Evolutionary conservation across 306 rosid genomes (phyloP).

Genomic region (barrel medic (Medicago truncatula)): DNA sequence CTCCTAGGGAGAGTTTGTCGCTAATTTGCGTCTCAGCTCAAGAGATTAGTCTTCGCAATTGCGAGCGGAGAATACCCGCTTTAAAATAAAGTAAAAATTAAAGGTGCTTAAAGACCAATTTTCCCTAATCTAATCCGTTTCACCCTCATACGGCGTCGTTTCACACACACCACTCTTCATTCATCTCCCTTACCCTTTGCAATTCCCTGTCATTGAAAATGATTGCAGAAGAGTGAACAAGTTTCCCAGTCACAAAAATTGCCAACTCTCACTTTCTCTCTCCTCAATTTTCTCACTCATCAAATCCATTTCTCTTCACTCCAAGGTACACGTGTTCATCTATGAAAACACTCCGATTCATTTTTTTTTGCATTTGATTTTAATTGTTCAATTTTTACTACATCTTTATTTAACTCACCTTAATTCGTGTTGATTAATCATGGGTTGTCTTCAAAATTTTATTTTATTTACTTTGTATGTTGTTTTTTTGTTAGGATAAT

Average conservation of each 20-base stretch:
- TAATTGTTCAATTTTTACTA: slow-evolving; percentile 10
- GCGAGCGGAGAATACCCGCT: no score
- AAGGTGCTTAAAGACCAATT: no score
- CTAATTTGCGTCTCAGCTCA: no score
- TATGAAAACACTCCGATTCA: slow-evolving; percentile 27
- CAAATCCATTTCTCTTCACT: slow-evolving; percentile 36
- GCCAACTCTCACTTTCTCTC: slow-evolving; percentile 37
- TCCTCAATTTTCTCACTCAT: slow-evolving; percentile 20
- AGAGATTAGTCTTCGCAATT: no score
- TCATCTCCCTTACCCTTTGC: slow-evolving; percentile 15
- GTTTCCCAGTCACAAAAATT: slow-evolving; percentile 45
- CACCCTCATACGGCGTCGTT: slow-evolving; percentile 40
- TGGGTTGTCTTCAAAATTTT: slow-evolving; percentile 29
- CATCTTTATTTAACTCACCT: neutral
- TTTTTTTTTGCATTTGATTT: slow-evolving; percentile 38
- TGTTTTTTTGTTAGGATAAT: neutral
- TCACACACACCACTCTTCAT: neutral
- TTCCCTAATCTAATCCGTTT: no score
- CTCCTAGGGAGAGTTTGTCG: no score
- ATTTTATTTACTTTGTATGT: neutral
- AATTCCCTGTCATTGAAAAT: slow-evolving; percentile 37
- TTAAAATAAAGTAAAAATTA: no score
- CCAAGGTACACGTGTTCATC: slow-evolving; percentile 33
- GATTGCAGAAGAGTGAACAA: slow-evolving; percentile 40
- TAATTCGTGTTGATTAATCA: slow-evolving; percentile 29